Base-by-base conservation (phyloP, 805 yeast species). In the Teunomyces cretensis region DNA sequence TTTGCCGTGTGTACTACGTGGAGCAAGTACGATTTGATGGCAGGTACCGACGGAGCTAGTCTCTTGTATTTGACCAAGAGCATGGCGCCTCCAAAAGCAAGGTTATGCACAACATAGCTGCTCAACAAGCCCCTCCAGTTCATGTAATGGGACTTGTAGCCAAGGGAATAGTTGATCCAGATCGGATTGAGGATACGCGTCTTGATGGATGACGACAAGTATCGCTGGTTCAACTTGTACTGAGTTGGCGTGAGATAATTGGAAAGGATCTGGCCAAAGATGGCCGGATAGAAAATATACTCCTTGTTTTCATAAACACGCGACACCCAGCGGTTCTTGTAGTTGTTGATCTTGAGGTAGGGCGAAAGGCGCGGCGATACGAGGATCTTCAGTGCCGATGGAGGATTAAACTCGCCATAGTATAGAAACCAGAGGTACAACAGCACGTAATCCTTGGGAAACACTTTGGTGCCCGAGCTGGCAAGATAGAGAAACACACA, bases 231-330 rank as follows among this genome's bases (percentile, higher is more conserved):
- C 49, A 63, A 55, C 50, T 57, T 61, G 54, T 51, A 62, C 32
- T 47, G 55, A 1, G 75, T 66, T 2, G 75, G 75, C 0, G 76
- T 67, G 45, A 72, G 52, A 52, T 68, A 70, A 49, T 68, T 67
- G 30, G 73, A 66, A 30, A 71, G 59, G 37, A 71, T 55, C 51
- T 70, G 75, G 12, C 64, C 73, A 48, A 62, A 71, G 9, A 71
- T 51, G 27, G 60, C 44, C 14, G 76, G 73, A 47, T 55, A 72
- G 6, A 70, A 53, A 9, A 70, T 27, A 27, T 42, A 57, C 45
- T 70, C 67, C 51, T 69, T 70, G 38, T 61, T 54, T 24, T 52
- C 35, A 46, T 68, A 69, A 4, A 65, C 33, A 19, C 41, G 38
- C 13, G 47, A 43, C 17, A 67, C 42, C 54, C 50, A 49, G 8